These are phyloP conservation scores for Yamadazyma kitorensis DNA, from an alignment of 805 yeast species.

Conservation along the genomic window DNA sequence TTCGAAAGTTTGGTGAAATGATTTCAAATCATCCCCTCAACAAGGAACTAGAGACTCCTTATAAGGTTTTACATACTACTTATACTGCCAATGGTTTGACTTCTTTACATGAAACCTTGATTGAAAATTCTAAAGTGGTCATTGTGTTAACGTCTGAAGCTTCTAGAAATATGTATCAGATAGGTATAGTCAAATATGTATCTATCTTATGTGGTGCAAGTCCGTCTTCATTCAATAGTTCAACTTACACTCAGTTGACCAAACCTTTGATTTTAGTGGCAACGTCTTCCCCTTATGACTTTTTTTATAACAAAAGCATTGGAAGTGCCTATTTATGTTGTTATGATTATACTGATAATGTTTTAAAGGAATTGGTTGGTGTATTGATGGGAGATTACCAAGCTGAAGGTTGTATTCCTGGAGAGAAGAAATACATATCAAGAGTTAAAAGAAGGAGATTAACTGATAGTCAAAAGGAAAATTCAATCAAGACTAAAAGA, in stretches of 20 bases:
- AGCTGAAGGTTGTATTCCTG: conserved; percentile 56
- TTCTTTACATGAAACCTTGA: conserved; percentile 51
- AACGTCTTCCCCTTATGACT: conserved; percentile 61
- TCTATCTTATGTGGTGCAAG: conserved; percentile 51
- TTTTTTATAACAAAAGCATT: conserved; percentile 51
- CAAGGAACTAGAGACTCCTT: conserved; percentile 23
- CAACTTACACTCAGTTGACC: conserved; percentile 23
- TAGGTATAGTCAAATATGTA: conserved; percentile 57
- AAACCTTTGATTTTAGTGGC: conserved; percentile 60
- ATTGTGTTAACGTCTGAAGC: conserved; percentile 57
- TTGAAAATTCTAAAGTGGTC: conserved; percentile 51
- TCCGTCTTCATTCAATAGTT: conserved; percentile 26
- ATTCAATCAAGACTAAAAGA: conserved; percentile 2
- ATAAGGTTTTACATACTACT: conserved; percentile 54
- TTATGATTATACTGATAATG: conserved; percentile 56
- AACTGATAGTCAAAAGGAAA: conserved; percentile 8
- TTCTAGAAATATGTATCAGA: conserved; percentile 57
- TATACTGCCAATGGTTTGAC: conserved; percentile 58
- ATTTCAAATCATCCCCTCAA: conserved; percentile 35
- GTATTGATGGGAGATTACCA: conserved; percentile 53
- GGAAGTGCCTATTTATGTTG: conserved; percentile 59
- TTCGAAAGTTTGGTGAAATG: conserved; percentile 49
- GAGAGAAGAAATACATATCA: conserved; percentile 39
- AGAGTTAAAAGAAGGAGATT: conserved; percentile 21
- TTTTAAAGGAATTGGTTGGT: conserved; percentile 46